Base-by-base conservation (phyloP, 495 filamentous ascomycete genomes). In the Xylaria scruposa region DNA sequence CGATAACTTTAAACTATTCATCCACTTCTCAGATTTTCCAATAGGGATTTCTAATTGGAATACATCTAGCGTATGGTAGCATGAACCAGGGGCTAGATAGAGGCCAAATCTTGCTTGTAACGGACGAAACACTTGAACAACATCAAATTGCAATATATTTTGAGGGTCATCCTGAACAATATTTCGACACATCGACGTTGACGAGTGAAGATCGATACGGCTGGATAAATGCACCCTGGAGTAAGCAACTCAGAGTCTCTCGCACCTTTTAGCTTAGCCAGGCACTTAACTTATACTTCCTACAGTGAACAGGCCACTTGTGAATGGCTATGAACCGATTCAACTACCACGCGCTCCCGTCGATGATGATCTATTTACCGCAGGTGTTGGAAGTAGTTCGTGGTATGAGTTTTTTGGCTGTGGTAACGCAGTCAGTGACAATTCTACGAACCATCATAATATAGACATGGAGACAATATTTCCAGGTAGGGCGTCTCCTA, bases 151-250 rank as follows among this genome's bases (percentile, higher is more conserved):
- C 58, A 8, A 38, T 38, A 36, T 60, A 60, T 60, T 38, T 38
- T 3, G 58, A 60, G 0, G 58, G 58, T 40, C 58, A 60, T 19
- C 58, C 33, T 13, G 58, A 60, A 12, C 58, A 60, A 38, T 29
- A 60, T 60, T 60, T 60, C 4, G 58, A 60, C 8, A 60, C 58
- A 2, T 38, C 58, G 17, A 12, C 7, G 12, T 38, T 17, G 4
- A 12, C 3, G 1, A 15, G 31, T 1, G 58, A 38, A 1, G 31
- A 60, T 38, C 15, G 58, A 60, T 60, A 60, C 33, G 58, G 58
- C 10, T 60, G 58, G 58, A 60, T 60, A 38, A n/a, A n/a, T n/a
- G 58, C 58, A 4, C 58, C 58, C 17, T 60, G 58, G 58, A 60
- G 58, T 60, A 40, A 3, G 33, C n/a, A 36, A 13, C 54, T 1